A percentile compares a stretch with the other conserved stretches of the same genome.
Evolutionary conservation across 441 rosid genomes (phyloP).

Genomic region (Bocquillonia castaneifolia): DNA sequence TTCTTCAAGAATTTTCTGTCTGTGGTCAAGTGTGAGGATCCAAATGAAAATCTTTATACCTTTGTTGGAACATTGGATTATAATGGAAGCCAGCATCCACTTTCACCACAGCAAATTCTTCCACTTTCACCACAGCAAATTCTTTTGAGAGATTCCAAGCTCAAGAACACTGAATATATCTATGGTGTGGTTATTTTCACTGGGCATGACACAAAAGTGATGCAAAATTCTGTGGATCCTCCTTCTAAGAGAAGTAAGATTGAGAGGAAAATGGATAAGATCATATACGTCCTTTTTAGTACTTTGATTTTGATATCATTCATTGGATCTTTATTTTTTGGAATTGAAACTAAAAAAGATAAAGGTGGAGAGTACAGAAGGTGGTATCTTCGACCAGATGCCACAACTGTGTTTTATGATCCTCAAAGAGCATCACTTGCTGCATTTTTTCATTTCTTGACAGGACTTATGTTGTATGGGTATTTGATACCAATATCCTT

Average conservation of each 20-base stretch:
- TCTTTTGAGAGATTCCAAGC: slow-evolving; percentile 83
- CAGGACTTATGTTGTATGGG: slow-evolving; percentile 85
- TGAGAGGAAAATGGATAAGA: slow-evolving; percentile 81
- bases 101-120: slow-evolving; percentile 74
- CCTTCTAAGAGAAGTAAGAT: slow-evolving; percentile 90
- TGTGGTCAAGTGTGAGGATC: slow-evolving; percentile 73
- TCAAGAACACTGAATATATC: slow-evolving; percentile 67
- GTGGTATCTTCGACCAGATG: slow-evolving; percentile 83
- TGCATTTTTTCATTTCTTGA: slow-evolving; percentile 71
- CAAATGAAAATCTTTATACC: slow-evolving; percentile 75
- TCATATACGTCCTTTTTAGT: slow-evolving; percentile 67
- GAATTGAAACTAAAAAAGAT: slow-evolving; percentile 57
- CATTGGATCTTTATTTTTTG: slow-evolving; percentile 67
- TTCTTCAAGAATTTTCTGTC: slow-evolving; percentile 47
- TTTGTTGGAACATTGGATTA: slow-evolving; percentile 62
- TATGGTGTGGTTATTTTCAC: slow-evolving; percentile 81
- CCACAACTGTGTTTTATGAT: slow-evolving; percentile 52
- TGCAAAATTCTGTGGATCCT: slow-evolving; percentile 85
- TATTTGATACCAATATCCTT: slow-evolving; percentile 91
- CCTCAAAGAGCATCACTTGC: slow-evolving; percentile 49
- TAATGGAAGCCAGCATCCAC: slow-evolving; percentile 42
- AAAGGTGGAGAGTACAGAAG: slow-evolving; percentile 39
- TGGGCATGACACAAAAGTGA: slow-evolving; percentile 91
- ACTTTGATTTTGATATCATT: slow-evolving; percentile 57
- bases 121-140: slow-evolving; percentile 75